Evolutionary conservation across 768 basidiomycete species (phyloP), one percentile per base, ranked within the genome.

Genomic region (Agaricus blazei): DNA sequence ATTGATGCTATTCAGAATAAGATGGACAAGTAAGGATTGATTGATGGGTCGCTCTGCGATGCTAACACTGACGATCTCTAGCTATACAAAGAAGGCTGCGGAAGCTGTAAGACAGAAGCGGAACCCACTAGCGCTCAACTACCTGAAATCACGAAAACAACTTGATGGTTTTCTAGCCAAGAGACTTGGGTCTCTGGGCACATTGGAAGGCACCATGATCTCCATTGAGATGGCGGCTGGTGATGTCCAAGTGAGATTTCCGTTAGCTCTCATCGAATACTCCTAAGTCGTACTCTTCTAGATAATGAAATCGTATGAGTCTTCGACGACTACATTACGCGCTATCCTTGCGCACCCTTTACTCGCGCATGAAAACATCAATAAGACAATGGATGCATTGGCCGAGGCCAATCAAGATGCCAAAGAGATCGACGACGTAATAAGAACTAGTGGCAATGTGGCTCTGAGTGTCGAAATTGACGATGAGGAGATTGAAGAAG

Each of bases 161-260:
- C 72, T 94, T 6, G 88, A 95, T 60, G 89, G 87, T 11, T 68
- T 94, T 0, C 71, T 95, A 14, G 70, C 72, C 27, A 93, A 93
- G 64, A 84, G 93, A 11, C 67, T 94, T 2, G 80, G 75, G 9
- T 85, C 92, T 1, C 72, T 93, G 4, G 80, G 84, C 54, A 89
- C 84, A 37, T 73, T 98, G 7, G 84, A 89, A 60, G 74, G 81
- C 11, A 93, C 93, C 0, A 68, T 97, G 37, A 72, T 91, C 44
- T 80, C 82, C 44, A 91, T 98, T 4, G 93, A 98, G 70, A 81
- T 85, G 3, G 90, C 94, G n/a, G 90, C 90, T 28, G 87, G 87
- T 2, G 90, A 98, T 68, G 77, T 94, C 9, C 87, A 93, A 76
- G 94, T 94, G 65, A 42, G 72, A 64, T 19, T 12, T 14, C 12